phyloP scores from a whole-genome alignment of 345 rosid genomes.

The Luvunga scandens region DNA sequence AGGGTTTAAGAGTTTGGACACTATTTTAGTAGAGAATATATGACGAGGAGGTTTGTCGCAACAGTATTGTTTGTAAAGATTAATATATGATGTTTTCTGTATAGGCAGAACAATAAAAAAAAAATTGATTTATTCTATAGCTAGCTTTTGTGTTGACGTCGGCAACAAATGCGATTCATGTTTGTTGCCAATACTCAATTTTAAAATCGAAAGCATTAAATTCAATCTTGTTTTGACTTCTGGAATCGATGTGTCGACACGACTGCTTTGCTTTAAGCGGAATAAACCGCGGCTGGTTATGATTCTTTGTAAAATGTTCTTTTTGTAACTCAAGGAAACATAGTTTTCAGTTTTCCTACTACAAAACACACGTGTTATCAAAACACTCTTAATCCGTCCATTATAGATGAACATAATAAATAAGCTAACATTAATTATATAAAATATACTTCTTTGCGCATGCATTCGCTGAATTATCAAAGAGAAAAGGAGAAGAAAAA shows the following conservation, averaged over 20 bases:
- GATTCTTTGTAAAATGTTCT: neutral
- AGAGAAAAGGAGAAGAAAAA: neutral
- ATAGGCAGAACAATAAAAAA: too few species aligned
- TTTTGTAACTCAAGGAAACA: neutral
- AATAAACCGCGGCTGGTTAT: neutral
- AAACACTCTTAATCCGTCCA: neutral
- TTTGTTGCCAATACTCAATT: neutral
- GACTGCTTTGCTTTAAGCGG: neutral
- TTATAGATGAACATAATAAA: neutral
- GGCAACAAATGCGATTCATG: neutral
- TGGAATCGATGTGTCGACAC: neutral
- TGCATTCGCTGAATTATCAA: neutral
- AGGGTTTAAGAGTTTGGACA: too few species aligned
- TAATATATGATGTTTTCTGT: too few species aligned
- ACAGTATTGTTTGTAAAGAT: too few species aligned
- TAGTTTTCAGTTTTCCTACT: neutral
- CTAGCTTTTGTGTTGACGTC: neutral
- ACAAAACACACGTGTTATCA: neutral
- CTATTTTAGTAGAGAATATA: too few species aligned
- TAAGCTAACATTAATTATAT: neutral
- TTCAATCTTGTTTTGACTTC: neutral
- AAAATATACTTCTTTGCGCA: neutral
- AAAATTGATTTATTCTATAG: neutral
- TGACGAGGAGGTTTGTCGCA: too few species aligned
- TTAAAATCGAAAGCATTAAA: neutral